Base-by-base conservation (phyloP, 129 eudicot species). In the Flaveria trinervia region DNA sequence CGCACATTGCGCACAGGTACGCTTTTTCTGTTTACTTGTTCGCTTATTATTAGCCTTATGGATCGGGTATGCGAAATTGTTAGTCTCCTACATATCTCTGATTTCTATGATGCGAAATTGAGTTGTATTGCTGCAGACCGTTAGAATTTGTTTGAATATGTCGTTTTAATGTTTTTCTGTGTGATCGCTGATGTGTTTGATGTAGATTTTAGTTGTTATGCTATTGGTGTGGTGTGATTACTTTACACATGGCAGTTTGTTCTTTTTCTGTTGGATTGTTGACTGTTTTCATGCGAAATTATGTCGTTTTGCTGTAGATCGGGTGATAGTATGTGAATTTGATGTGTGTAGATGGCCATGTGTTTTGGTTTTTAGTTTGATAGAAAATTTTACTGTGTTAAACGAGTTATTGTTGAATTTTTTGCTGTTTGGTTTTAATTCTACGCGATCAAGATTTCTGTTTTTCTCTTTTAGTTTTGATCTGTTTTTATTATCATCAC, bases 1-100 rank as follows among this genome's bases (percentile, higher is more conserved):
- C 76, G 76, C 65, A 26, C 14, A 16, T 22, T 9, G 30, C 76
- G 65, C 33, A 51, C 12, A 28, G 76, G 76, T 71, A 49, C 11
- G 2, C 16, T 46, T 14, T 18, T 17, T 68, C 14, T 61, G n/a
- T 26, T 61, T 4, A 61, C 9, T 12, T 61, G 41, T 13, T 61
- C 67, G 7, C 17, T 9, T 11, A 12, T 61, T 61, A 18, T 61
- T n/a, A 36, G 41, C 7, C 41, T 33, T 33, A 33, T 33, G 39
- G 39, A 33, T 33, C 39, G 39, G 39, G 39, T 22, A 20, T 52
- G 22, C 22, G 1, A 33, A 28, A 28, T 28, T 28, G 30, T 28
- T 28, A 28, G 30, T 2, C 30, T 30, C 7, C 23, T n/a, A 52
- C 23, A 22, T 3, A 4, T 23, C 11, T 62, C 41, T 33, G 18